Evolutionary conservation across 345 rosid species (phyloP), one percentile per base, ranked within the genome.

Genomic region (Hibiscus tridactylites): DNA sequence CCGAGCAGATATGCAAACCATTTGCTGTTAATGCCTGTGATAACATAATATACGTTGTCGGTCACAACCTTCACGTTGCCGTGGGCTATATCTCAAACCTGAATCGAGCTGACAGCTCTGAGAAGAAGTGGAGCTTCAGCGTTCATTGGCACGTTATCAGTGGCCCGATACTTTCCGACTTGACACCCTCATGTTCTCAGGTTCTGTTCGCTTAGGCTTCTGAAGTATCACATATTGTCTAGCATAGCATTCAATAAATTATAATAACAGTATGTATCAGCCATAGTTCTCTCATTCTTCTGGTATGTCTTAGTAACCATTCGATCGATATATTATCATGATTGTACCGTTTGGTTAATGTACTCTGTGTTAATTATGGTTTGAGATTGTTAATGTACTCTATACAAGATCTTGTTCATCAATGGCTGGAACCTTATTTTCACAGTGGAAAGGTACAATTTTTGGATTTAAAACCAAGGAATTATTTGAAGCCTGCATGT

Each of bases 1-100:
- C 96, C 0, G 93, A 89, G 75, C 86, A 88, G 83, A 93, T 93
- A 52, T 87, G 90, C 82, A 89, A 88, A 73, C 98, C 98, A 19
- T 93, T 93, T 67, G 88, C 90, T 24, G 96, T 89, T 19, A 89
- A 81, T 73, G 83, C 89, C 31, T 78, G 84, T 6, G 81, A 78
- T 33, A 78, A 76, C 81, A 90, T 75, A 77, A 88, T 93, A 44
- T 90, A 85, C 58, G 93, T 90, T n/a, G 95, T 89, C 31, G 96
- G 96, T 24, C 82, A 88, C 66, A 82, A 90, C 76, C 91, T 90
- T 71, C 82, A 73, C 61, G 83, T 92, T 3, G 96, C 92, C 4
- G 87, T 90, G 46, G 98, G 98, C 49, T 81, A 71, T 47, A 83
- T 88, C 70, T 62, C 83, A 24, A 81, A 81, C 82, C 72, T 66